Evolutionary conservation across 2,329 filamentous ascomycete species (phyloP).

Genomic region (Clonostachys rosea): DNA sequence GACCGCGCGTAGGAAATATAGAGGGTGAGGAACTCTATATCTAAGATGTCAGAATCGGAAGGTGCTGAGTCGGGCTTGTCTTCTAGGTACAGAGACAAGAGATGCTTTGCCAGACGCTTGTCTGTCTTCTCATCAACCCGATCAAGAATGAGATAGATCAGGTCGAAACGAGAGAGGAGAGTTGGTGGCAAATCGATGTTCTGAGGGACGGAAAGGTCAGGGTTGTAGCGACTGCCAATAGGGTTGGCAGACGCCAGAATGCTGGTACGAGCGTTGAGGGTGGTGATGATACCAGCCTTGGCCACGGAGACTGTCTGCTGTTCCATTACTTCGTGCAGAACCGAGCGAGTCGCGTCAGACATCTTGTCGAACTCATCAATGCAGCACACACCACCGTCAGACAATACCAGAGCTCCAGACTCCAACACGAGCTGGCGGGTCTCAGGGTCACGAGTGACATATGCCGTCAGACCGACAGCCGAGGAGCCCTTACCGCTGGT

Average conservation of each 20-base stretch:
- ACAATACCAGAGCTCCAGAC: slow-evolving; percentile 73
- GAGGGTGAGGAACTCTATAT: slow-evolving; percentile 89
- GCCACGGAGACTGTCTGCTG: slow-evolving; percentile 82
- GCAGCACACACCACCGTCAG: slow-evolving; percentile 78
- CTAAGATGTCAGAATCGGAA: slow-evolving; percentile 72
- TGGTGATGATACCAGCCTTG: slow-evolving; percentile 94
- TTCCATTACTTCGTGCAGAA: slow-evolving; percentile 86
- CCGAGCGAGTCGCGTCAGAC: slow-evolving; percentile 73
- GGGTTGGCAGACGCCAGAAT: slow-evolving; percentile 97
- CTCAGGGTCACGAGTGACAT: slow-evolving; percentile 76
- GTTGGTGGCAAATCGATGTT: slow-evolving; percentile 98
- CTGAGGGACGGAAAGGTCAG: slow-evolving; percentile 89
- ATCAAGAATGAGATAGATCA: slow-evolving; percentile 95
- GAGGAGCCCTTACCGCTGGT: slow-evolving; percentile 79
- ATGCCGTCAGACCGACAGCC: slow-evolving; percentile 76
- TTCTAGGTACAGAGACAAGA: slow-evolving; percentile 95
- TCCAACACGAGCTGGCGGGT: slow-evolving; percentile 77
- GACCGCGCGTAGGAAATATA: slow-evolving; percentile 96
- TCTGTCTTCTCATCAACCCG: slow-evolving; percentile 88
- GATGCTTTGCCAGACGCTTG: slow-evolving; percentile 82
- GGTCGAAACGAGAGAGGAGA: slow-evolving; percentile 88
- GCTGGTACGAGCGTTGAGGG: slow-evolving; percentile 89
- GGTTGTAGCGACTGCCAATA: slow-evolving; percentile 96
- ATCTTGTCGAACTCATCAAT: slow-evolving; percentile 88
- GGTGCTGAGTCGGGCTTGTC: slow-evolving; percentile 84